Base-by-base conservation (phyloP, 2,329 filamentous ascomycete genomes). In the Teratosphaeria viscida region DNA sequence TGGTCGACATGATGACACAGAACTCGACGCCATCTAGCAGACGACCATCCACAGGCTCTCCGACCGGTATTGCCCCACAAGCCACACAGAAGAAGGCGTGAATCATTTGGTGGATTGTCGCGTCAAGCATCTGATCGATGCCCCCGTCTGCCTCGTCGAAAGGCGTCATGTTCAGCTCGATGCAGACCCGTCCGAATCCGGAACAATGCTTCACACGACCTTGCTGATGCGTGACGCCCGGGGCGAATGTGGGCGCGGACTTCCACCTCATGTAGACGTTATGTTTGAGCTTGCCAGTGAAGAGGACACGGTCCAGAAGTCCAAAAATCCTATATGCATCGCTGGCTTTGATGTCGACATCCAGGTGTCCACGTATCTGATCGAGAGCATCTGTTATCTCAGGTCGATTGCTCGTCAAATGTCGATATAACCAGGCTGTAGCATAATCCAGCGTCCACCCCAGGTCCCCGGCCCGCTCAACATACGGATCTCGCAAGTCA, bases 51-150 rank as follows among this genome's bases (percentile, higher is more conserved):
- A 61, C 61, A 27, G 61, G 67, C 0, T 65, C 66, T 5, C 68
- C 67, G 35, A 70, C 69, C 14, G 68, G 63, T 58, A 73, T 69
- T 2, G 70, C 68, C 8, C 73, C 74, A 56, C 75, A 77, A 56
- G 72, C 72, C n/a, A 76, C 67, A 2, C 77, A 67, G 59, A 77
- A 75, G 64, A 73, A 78, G 14, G 75, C 75, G 56, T 78, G 75
- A 39, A 77, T 76, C 75, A 77, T 77, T 53, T 78, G 76, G 59
- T 78, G 76, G 5, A 78, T 71, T 49, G 77, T 62, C 5, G 64
- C 67, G 16, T 72, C 73, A 14, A 77, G 61, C 29, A 75, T 65
- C 11, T 74, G 68, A 54, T 71, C 68, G 4, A 72, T 65, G 23
- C 63, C 64, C 2, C 64, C 69, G 12, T 68, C 64, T 12, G 65